Conservation (phyloP, 352 stramenopile genomes). For the Phytophthora nicotianae region DNA sequence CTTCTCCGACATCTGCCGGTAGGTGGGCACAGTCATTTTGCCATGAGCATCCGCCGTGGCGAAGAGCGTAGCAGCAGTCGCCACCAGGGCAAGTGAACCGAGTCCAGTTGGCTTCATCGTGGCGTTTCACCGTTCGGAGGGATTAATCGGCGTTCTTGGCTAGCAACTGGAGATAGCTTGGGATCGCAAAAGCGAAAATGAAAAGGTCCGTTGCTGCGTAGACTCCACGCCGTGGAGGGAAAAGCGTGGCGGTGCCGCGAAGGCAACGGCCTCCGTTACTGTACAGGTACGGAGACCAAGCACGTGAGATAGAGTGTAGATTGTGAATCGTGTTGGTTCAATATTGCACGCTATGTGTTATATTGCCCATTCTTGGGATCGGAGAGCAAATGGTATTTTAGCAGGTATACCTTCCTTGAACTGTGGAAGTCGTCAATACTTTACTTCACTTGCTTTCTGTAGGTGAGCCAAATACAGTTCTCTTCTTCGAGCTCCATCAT, state of each 20-base stretch:
- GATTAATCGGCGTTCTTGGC: constrained; percentile 4
- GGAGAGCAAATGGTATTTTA: no score
- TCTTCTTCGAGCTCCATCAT: no score
- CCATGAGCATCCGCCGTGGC: constrained; percentile 29
- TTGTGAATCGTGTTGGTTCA: not conserved
- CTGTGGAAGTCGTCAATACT: no score
- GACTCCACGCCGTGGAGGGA: not conserved
- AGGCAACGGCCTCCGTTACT: not conserved
- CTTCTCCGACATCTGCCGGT: constrained; percentile 26
- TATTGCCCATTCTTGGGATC: no score
- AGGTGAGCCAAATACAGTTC: no score
- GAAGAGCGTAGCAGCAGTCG: constrained; percentile 25
- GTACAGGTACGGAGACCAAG: not conserved
- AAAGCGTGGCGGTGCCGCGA: constrained; percentile 6
- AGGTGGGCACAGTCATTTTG: constrained; percentile 5
- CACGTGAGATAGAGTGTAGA: not conserved
- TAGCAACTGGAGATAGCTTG: constrained; percentile 3
- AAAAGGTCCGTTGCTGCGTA: not conserved
- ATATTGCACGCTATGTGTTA: no score
- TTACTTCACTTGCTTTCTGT: no score
- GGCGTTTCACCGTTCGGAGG: constrained; percentile 22
- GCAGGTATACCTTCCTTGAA: no score
- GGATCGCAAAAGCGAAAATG: constrained; percentile 25
- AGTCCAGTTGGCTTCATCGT: constrained; percentile 26
- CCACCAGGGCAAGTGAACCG: constrained; percentile 12